Percentiles rank a stretch among this genome's conserved stretches.
phyloP scores from a whole-genome alignment of 345 rosid species.

The Salix purpurea region DNA sequence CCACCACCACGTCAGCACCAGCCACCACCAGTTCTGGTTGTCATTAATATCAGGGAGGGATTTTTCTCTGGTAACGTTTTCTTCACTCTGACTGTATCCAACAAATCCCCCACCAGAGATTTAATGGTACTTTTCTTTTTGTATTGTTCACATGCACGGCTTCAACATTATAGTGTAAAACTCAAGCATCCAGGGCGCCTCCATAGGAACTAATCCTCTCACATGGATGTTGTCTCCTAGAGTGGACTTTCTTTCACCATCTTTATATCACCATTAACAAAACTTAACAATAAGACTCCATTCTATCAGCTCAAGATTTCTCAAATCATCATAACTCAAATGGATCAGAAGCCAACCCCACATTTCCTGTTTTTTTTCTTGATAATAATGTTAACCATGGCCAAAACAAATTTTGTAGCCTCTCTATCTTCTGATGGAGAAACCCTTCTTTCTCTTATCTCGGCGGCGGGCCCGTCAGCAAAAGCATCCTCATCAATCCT shows the following conservation, averaged over 20 bases:
- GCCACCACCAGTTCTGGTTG: background rate
- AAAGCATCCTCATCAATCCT: slow-evolving; percentile 50
- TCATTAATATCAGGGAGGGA: background rate
- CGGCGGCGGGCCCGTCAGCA: slow-evolving; percentile 42
- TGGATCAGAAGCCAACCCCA: slow-evolving; percentile 29
- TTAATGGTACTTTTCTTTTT: slow-evolving; percentile 16
- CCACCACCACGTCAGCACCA: background rate
- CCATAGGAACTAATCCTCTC: slow-evolving; percentile 11
- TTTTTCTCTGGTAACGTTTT: slow-evolving; percentile 8
- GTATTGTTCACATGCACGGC: slow-evolving; percentile 48
- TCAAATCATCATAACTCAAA: slow-evolving; percentile 18
- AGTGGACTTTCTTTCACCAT: slow-evolving; percentile 17
- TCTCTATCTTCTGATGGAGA: slow-evolving; percentile 78
- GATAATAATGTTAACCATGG: slow-evolving; percentile 27
- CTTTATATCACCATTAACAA: slow-evolving; percentile 5
- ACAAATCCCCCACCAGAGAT: slow-evolving; percentile 14
- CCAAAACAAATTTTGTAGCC: slow-evolving; percentile 23
- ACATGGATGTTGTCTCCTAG: slow-evolving; percentile 33
- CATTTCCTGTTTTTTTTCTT: slow-evolving; percentile 30
- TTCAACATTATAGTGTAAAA: slow-evolving; percentile 49
- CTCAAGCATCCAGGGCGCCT: slow-evolving; percentile 24
- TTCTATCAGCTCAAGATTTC: slow-evolving; percentile 5
- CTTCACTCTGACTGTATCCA: slow-evolving; percentile 1
- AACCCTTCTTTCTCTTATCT: slow-evolving; percentile 60
- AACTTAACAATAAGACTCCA: background rate